Percentiles rank a stretch among this genome's conserved stretches.
Evolutionary conservation across 2,329 filamentous ascomycete species (phyloP).

Genomic region (Apiospora hydei): DNA sequence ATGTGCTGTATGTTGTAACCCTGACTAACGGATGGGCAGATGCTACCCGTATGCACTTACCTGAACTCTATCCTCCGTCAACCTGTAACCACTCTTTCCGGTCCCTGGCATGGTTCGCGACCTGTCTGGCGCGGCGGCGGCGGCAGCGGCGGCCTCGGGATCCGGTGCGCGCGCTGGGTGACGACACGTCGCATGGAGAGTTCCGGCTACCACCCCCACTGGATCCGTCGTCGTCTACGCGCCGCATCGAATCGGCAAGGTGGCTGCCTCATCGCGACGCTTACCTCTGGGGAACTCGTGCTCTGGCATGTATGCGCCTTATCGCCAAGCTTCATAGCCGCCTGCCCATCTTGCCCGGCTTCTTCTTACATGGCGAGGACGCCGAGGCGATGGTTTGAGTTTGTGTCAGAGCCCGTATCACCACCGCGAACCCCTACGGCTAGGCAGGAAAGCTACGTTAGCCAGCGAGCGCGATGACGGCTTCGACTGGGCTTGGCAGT

Average conservation of each 20-base stretch:
- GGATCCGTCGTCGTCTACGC: not conserved
- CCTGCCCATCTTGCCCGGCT: not conserved
- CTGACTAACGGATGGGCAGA: not conserved
- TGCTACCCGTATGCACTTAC: not conserved
- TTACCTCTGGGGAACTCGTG: too few species aligned
- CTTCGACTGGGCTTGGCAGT: not conserved
- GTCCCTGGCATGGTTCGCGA: not conserved
- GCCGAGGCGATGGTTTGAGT: not conserved
- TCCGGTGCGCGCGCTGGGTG: not conserved
- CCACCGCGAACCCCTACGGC: too few species aligned
- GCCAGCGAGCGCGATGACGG: not conserved
- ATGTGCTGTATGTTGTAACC: not conserved
- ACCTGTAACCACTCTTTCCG: not conserved
- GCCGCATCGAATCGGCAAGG: not conserved
- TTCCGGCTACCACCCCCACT: too few species aligned
- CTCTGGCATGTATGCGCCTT: too few species aligned
- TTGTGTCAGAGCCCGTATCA: not conserved
- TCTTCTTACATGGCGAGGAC: not conserved
- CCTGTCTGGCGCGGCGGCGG: not conserved
- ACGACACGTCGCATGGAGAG: not conserved
- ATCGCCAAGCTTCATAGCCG: too few species aligned
- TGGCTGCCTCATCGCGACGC: not conserved
- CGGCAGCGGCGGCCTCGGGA: conserved; percentile 10
- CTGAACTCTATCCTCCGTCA: not conserved
- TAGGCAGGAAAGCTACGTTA: not conserved